phyloP scores from a whole-genome alignment of 1,284 basidiomycete genomes.

The Ceratobasidium sp. region DNA sequence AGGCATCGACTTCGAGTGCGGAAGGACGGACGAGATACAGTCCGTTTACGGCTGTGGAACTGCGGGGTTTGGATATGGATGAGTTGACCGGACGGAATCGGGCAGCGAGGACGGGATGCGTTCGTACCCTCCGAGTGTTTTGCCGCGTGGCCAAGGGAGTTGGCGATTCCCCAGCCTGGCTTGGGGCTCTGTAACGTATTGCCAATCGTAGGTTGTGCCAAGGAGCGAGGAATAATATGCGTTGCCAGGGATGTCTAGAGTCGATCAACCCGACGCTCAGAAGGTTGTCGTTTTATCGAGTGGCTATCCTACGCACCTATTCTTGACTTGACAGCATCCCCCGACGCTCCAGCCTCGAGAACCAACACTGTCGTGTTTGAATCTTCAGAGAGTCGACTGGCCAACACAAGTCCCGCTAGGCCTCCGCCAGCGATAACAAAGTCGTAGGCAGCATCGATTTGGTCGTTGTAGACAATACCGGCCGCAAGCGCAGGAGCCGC shows the following conservation, averaged over 20 bases:
- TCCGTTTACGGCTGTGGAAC: conserved; percentile 66
- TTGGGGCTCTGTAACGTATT: conserved; percentile 64
- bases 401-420: conserved; percentile 75
- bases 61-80: conserved; percentile 42
- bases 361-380: conserved; percentile 71
- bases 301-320: background rate
- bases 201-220: conserved; percentile 67
- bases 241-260: conserved; percentile 57
- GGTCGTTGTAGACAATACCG: conserved; percentile 38
- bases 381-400: conserved; percentile 74
- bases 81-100: too few species aligned
- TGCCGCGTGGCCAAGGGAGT: conserved; percentile 66
- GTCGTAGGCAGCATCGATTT: conserved; percentile 57
- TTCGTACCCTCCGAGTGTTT: conserved; percentile 70
- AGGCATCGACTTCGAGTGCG: conserved; percentile 62
- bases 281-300: background rate
- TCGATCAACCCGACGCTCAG: conserved; percentile 39
- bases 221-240: conserved; percentile 61
- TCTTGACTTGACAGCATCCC: conserved; percentile 54
- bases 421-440: conserved; percentile 69
- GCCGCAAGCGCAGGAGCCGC: conserved; percentile 14
- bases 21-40: conserved; percentile 69
- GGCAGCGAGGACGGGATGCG: too few species aligned
- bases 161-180: conserved; percentile 51
- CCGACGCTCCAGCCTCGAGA: conserved; percentile 73